Evolutionary conservation across 129 eudicot genomes (phyloP).

Genomic region (Pulicaria dysenterica): DNA sequence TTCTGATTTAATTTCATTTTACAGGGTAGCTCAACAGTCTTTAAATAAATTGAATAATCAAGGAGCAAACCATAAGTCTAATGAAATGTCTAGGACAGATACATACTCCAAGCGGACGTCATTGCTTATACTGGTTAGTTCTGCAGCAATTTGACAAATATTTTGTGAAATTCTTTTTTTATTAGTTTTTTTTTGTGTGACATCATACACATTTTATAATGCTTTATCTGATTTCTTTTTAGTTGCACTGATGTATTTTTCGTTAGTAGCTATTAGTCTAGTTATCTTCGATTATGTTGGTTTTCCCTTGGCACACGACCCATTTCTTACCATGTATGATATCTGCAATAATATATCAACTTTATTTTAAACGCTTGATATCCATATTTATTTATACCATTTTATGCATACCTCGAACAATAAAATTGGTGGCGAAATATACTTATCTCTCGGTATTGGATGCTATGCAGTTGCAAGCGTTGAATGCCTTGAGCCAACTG

Average conservation of each 20-base stretch:
- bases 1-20: background rate
- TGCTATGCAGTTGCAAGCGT: conserved; percentile 72
- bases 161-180: background rate
- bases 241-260: too few relatives aligned
- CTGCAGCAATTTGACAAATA: background rate
- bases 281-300: too few relatives aligned
- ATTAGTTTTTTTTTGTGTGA: too few relatives aligned
- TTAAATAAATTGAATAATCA: conserved; percentile 44
- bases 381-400: background rate
- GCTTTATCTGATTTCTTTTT: too few relatives aligned
- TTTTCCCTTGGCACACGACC: too few relatives aligned
- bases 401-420: background rate
- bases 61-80: conserved; percentile 35
- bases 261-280: too few relatives aligned
- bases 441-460: conserved; percentile 21
- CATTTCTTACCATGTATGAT: background rate
- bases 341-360: background rate
- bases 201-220: too few relatives aligned
- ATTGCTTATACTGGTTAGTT: conserved; percentile 66
- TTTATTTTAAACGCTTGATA: background rate
- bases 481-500: conserved; percentile 54
- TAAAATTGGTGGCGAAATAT: background rate
- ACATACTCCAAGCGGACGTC: conserved; percentile 46
- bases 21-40: conserved; percentile 57
- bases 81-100: conserved; percentile 36